Evolutionary conservation across 768 basidiomycete genomes (phyloP).

Genomic region (Termitomyces sp.): DNA sequence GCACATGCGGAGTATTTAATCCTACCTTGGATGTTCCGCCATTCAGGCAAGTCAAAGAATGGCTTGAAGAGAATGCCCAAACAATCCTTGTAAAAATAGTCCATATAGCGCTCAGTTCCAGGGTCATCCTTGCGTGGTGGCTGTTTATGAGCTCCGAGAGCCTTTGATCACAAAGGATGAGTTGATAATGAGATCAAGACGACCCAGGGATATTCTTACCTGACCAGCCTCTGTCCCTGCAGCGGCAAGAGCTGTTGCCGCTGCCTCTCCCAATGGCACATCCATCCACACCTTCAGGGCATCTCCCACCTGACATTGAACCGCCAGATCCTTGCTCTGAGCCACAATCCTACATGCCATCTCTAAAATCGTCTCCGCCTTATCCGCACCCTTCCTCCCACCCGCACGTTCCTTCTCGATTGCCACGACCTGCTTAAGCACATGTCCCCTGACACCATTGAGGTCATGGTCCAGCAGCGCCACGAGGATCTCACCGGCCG

Average conservation of each 20-base stretch:
- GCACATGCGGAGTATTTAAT: neutral
- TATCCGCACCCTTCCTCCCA: slow-evolving; percentile 50
- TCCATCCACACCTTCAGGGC: slow-evolving; percentile 81
- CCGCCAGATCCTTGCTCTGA: slow-evolving; percentile 74
- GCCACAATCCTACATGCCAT: slow-evolving; percentile 74
- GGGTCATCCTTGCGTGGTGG: slow-evolving; percentile 73
- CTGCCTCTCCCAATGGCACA: slow-evolving; percentile 43
- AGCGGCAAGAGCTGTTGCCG: slow-evolving; percentile 20
- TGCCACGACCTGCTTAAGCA: slow-evolving; percentile 75
- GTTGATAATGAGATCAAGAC: neutral
- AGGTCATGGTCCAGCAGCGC: slow-evolving; percentile 88
- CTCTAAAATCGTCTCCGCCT: slow-evolving; percentile 68
- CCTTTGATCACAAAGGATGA: slow-evolving; percentile 23
- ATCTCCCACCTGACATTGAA: slow-evolving; percentile 90
- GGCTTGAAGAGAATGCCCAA: slow-evolving; percentile 78
- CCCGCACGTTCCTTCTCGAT: slow-evolving; percentile 59
- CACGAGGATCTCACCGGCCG: slow-evolving; percentile 81
- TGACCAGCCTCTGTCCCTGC: slow-evolving; percentile 27
- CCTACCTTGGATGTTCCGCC: slow-evolving; percentile 31
- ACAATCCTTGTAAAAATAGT: slow-evolving; percentile 89
- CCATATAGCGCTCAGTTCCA: slow-evolving; percentile 81
- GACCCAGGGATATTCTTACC: slow-evolving; percentile 14
- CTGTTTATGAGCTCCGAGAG: slow-evolving; percentile 31
- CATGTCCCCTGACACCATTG: slow-evolving; percentile 77
- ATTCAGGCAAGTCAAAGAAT: slow-evolving; percentile 67